These are phyloP conservation scores for Aspergillus awamori DNA, from an alignment of 2,329 filamentous ascomycete species.

Conservation along the genomic window DNA sequence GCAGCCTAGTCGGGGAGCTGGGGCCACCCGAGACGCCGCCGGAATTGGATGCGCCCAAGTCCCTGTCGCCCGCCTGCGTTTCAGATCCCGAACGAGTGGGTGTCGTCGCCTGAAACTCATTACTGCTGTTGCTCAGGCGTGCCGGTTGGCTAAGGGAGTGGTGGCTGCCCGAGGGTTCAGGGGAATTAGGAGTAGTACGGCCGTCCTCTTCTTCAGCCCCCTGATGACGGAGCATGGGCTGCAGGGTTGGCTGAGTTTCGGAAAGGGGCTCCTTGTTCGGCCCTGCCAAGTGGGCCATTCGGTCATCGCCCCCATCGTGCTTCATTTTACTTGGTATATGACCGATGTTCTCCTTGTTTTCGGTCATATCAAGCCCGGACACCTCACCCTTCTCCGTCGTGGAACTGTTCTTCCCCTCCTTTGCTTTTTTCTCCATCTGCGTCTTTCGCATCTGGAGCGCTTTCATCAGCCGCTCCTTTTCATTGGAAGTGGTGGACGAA, in stretches of 20 bases:
- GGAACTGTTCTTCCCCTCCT: conserved; percentile 33
- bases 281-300: conserved; percentile 14
- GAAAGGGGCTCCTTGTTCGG: conserved; percentile 19
- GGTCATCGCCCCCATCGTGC: conserved; percentile 15
- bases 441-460: conserved; percentile 87
- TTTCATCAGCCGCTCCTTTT: conserved; percentile 92
- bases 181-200: conserved; percentile 8
- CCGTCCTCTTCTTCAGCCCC: conserved; percentile 1
- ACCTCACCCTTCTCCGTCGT: conserved; percentile 20
- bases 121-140: background rate
- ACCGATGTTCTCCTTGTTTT: conserved; percentile 35
- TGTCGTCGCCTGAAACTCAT: conserved; percentile 19
- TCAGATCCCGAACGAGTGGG: conserved; percentile 28
- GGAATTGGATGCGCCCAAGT: conserved; percentile 27
- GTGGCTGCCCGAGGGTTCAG: conserved; percentile 8
- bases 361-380: conserved; percentile 13
- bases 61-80: conserved; percentile 27
- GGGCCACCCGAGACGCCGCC: conserved; percentile 32
- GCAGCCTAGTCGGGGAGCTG: conserved; percentile 22
- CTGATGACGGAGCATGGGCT: background rate
- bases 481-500: conserved; percentile 70
- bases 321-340: conserved; percentile 23
- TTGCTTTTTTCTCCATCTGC: conserved; percentile 59
- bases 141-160: background rate
- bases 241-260: conserved; percentile 13